Percentiles rank a stretch among this genome's conserved stretches.
These are phyloP conservation scores for Ophiostoma novo-ulmi DNA, from an alignment of 2,329 filamentous ascomycete species.

Conservation along the genomic window DNA sequence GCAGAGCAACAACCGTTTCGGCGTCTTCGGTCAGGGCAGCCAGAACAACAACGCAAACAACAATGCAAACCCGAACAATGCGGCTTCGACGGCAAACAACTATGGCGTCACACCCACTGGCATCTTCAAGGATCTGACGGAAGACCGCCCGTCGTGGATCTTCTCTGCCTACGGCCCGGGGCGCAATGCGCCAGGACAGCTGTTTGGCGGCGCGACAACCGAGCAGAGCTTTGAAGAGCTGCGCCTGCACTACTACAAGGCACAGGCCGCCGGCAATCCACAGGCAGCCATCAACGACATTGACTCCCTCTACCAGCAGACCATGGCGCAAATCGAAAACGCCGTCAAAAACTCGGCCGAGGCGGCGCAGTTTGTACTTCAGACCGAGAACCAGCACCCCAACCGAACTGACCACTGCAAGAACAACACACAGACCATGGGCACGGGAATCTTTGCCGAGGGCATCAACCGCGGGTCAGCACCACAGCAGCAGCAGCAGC, in stretches of 20 bases:
- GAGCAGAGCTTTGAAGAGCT: conserved; percentile 90
- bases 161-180: conserved; percentile 81
- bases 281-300: conserved; percentile 55
- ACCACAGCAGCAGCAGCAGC: conserved; percentile 11
- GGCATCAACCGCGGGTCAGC: conserved; percentile 32
- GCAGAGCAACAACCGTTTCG: conserved; percentile 55
- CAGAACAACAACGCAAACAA: conserved; percentile 2
- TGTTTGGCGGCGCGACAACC: conserved; percentile 72
- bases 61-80: not conserved
- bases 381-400: conserved; percentile 64
- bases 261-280: conserved; percentile 55
- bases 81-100: conserved; percentile 27
- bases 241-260: conserved; percentile 64
- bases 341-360: conserved; percentile 64
- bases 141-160: conserved; percentile 75
- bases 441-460: conserved; percentile 43
- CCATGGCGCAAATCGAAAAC: conserved; percentile 66
- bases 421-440: conserved; percentile 40
- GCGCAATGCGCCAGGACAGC: conserved; percentile 68
- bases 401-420: conserved; percentile 65
- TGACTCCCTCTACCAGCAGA: conserved; percentile 56
- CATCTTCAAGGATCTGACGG: conserved; percentile 62
- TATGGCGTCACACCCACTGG: conserved; percentile 53
- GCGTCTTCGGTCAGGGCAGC: conserved; percentile 32
- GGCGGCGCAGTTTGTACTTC: conserved; percentile 64